Conservation (phyloP, 1,139 yeast genomes). For the Casaregolazyma lundiana region DNA sequence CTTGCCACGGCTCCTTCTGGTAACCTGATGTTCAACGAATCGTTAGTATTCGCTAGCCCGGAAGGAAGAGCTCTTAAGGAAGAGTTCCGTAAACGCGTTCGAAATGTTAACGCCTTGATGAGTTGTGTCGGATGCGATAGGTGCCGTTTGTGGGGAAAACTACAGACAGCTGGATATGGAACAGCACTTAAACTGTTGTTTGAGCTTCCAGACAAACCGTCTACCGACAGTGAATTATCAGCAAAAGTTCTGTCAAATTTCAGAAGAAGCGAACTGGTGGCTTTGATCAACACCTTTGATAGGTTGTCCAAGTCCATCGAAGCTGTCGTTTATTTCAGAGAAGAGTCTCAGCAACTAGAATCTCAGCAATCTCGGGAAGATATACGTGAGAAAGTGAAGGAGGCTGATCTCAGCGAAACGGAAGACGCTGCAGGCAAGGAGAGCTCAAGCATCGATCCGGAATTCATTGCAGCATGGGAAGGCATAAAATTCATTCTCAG, state of each 20-base stretch:
- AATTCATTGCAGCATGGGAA: slow-evolving; percentile 50
- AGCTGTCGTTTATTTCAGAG: slow-evolving; percentile 68
- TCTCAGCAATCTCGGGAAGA: slow-evolving; percentile 18
- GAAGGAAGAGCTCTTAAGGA: slow-evolving; percentile 53
- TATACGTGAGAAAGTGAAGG: not conserved
- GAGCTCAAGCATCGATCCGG: slow-evolving; percentile 34
- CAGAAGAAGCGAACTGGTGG: slow-evolving; percentile 82
- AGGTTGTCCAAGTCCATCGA: slow-evolving; percentile 80
- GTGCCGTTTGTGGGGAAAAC: slow-evolving; percentile 96
- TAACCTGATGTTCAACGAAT: slow-evolving; percentile 47
- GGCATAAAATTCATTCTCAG: slow-evolving; percentile 62
- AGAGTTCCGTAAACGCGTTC: slow-evolving; percentile 80
- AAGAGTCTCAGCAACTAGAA: slow-evolving; percentile 35
- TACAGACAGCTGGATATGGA: slow-evolving; percentile 95
- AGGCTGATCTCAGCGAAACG: slow-evolving; percentile 8
- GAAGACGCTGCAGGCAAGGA: slow-evolving; percentile 12
- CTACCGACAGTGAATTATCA: slow-evolving; percentile 37
- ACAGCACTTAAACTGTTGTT: slow-evolving; percentile 88
- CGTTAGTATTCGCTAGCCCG: slow-evolving; percentile 43
- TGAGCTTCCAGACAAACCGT: slow-evolving; percentile 56
- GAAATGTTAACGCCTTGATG: slow-evolving; percentile 88
- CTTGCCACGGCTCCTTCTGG: slow-evolving; percentile 43
- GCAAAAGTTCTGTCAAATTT: slow-evolving; percentile 41
- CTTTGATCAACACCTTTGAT: slow-evolving; percentile 86
- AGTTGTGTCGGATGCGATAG: slow-evolving; percentile 98